Base-by-base conservation (phyloP, 306 rosid genomes). In the Hippophae tibetana region DNA sequence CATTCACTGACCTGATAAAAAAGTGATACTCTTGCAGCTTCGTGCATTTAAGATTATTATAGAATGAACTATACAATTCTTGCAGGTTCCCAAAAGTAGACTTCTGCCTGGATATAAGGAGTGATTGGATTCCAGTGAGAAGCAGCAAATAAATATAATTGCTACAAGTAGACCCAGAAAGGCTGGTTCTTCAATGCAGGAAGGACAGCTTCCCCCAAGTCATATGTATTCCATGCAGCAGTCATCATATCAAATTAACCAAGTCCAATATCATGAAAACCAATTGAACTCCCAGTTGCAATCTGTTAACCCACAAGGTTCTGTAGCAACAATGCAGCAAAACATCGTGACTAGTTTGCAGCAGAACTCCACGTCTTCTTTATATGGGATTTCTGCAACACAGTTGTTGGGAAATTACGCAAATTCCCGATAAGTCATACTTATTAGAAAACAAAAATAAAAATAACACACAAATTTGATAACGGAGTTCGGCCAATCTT, bases 271-370 rank as follows among this genome's bases (percentile, higher is more conserved):
- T 59, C 89, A 78, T 68, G 99, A 86, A 74, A 86, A 72, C 69
- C 92, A 83, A 75, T 76, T 81, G 74, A 86, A 70, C 74, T 69
- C 89, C 43, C 94, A 88, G 79, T 23, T 85, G 78, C 87, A 81
- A 72, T 50, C 94, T 53, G 60, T 85, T 59, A 85, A 81, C 59
- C 61, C 67, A 56, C 90, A 79, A 78, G 65, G 80, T 60, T 70
- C 89, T 60, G 75, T 71, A 47, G 61, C 79, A 45, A 63, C 82
- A 41, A 50, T 66, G 76, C 87, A 71, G 65, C 90, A 86, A 76
- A 86, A 78, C 68, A 78, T 58, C 73, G 60, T 74, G 73, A 54
- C 80, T 1, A 78, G 62, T 66, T 57, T 83, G 78, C 92, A 87
- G 78, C 89, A 87, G 56, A 90, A 64, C 65, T 78, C 96, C 57